Evolutionary conservation across 306 rosid species (phyloP).

Genomic region (Alnus rubra): DNA sequence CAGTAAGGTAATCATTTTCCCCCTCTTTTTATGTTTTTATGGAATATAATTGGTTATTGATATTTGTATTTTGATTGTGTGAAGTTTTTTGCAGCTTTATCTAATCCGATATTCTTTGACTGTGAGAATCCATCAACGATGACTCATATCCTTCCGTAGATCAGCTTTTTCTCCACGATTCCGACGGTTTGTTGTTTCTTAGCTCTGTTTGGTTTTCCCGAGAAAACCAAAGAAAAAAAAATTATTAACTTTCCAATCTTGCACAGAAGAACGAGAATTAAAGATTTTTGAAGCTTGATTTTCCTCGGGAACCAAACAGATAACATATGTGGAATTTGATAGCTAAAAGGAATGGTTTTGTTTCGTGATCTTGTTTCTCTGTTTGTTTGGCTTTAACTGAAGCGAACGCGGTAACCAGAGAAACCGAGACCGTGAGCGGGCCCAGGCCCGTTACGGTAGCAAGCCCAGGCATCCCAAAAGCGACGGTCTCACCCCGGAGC

Average conservation of each 20-base stretch:
- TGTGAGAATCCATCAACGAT: conserved; percentile 38
- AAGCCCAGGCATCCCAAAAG: conserved; percentile 36
- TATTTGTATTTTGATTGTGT: conserved; percentile 2
- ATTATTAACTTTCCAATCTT: neutral
- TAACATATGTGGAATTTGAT: neutral
- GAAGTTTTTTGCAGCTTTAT: conserved; percentile 25
- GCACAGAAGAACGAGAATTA: neutral
- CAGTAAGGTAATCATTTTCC: neutral
- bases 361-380: conserved; percentile 7
- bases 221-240: conserved; percentile 1
- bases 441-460: conserved; percentile 49
- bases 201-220: conserved; percentile 15
- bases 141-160: conserved; percentile 70
- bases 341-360: neutral
- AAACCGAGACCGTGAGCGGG: conserved; percentile 71
- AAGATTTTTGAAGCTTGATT: neutral
- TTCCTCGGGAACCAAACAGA: neutral
- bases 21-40: neutral
- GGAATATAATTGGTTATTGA: neutral
- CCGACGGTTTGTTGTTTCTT: conserved; percentile 9
- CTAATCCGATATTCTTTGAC: conserved; percentile 37
- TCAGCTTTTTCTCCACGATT: conserved; percentile 7
- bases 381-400: conserved; percentile 52
- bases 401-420: conserved; percentile 82
- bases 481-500: conserved; percentile 82